Percentiles rank a stretch among this genome's conserved stretches.
Evolutionary conservation across 805 yeast species (phyloP).

Genomic region (Lachancea dasiensis): DNA sequence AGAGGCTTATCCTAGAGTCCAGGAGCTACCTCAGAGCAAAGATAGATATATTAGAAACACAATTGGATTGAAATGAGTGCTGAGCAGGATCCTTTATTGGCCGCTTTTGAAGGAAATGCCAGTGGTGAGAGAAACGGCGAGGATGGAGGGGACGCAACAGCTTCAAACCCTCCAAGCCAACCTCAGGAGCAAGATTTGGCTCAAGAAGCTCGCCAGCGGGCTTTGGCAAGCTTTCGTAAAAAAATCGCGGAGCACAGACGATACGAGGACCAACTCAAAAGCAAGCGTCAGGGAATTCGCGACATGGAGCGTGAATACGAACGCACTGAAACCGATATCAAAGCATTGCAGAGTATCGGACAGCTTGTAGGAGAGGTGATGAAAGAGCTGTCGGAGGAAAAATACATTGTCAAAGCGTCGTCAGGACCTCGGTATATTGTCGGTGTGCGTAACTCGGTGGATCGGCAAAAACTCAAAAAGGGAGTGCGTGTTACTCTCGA

Average conservation of each 20-base stretch:
- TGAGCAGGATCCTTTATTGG: slow-evolving; percentile 72
- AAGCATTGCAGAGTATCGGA: slow-evolving; percentile 94
- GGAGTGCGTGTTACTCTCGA: slow-evolving; percentile 96
- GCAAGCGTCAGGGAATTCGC: slow-evolving; percentile 73
- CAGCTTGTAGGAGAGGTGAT: slow-evolving; percentile 96
- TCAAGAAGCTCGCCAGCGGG: slow-evolving; percentile 52
- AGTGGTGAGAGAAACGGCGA: slow-evolving; percentile 11
- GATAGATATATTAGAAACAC: neutral
- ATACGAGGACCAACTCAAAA: slow-evolving; percentile 88
- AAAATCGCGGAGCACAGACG: slow-evolving; percentile 88
- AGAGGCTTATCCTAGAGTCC: too few species aligned
- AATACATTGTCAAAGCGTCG: slow-evolving; percentile 92
- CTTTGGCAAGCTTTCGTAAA: slow-evolving; percentile 71
- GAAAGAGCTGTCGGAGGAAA: slow-evolving; percentile 89
- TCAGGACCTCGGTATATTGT: slow-evolving; percentile 97
- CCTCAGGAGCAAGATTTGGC: slow-evolving; percentile 44
- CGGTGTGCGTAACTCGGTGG: slow-evolving; percentile 91
- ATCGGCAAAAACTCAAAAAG: slow-evolving; percentile 73
- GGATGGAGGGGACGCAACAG: slow-evolving; percentile 21
- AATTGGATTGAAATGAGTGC: slow-evolving; percentile 39
- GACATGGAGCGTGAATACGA: slow-evolving; percentile 78
- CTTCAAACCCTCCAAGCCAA: slow-evolving; percentile 18
- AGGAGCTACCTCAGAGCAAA: too few species aligned
- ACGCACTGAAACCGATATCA: slow-evolving; percentile 94
- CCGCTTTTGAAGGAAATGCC: slow-evolving; percentile 40